These are phyloP conservation scores for Aspergillus cejpii DNA, from an alignment of 2,329 filamentous ascomycete species.

Conservation along the genomic window DNA sequence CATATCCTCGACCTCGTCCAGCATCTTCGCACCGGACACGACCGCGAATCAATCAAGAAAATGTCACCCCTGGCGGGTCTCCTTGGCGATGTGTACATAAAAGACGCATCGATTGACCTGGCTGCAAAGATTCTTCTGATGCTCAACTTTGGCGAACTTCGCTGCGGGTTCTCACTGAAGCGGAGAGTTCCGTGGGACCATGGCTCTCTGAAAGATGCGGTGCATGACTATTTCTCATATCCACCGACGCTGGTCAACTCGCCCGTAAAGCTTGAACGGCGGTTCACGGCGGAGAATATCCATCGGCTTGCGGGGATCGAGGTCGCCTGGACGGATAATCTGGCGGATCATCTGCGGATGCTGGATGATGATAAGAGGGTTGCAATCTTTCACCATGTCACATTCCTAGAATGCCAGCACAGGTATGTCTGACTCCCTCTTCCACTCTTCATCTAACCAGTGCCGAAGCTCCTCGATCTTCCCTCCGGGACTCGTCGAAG, in stretches of 20 bases:
- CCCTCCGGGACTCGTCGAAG: background rate
- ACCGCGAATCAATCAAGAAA: background rate
- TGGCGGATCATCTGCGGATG: constrained; percentile 40
- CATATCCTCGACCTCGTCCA: background rate
- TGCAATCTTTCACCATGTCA: constrained; percentile 39
- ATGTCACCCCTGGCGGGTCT: background rate
- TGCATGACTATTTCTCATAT: background rate
- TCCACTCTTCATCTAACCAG: background rate
- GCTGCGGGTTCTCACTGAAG: background rate
- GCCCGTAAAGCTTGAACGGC: background rate
- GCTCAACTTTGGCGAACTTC: background rate
- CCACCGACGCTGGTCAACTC: background rate
- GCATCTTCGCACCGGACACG: background rate
- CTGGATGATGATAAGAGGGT: constrained; percentile 37
- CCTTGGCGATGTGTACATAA: no score
- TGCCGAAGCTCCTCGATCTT: background rate
- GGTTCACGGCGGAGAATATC: constrained; percentile 10
- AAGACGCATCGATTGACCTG: background rate
- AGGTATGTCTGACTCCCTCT: background rate
- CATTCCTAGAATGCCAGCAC: constrained; percentile 30
- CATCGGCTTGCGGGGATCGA: constrained; percentile 34
- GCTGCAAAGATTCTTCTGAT: background rate
- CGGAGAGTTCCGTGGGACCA: background rate
- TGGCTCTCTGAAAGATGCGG: background rate
- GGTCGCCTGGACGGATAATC: constrained; percentile 36